Percentiles rank a stretch among this genome's conserved stretches.
These are phyloP conservation scores for Sporothrix protearum DNA, from an alignment of 2,329 filamentous ascomycete species.

Conservation along the genomic window DNA sequence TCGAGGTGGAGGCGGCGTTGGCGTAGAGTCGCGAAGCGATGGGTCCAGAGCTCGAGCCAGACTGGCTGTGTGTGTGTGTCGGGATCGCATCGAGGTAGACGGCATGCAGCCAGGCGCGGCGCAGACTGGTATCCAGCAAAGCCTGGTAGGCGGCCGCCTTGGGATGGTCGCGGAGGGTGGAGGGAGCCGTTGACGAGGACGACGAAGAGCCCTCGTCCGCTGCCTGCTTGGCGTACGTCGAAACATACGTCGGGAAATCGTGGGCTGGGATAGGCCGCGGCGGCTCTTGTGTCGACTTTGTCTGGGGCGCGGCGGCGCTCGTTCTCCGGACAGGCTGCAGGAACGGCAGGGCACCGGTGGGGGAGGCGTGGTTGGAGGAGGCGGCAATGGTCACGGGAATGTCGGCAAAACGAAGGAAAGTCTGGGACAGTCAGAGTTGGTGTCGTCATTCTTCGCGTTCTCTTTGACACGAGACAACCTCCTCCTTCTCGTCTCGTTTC, in stretches of 20 bases:
- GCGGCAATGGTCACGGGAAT: slow-evolving; percentile 64
- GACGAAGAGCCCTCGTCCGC: slow-evolving; percentile 5
- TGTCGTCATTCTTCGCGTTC: neutral
- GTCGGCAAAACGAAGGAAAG: slow-evolving; percentile 74
- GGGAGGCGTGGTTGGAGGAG: slow-evolving; percentile 91
- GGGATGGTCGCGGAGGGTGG: slow-evolving; percentile 30
- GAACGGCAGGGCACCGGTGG: slow-evolving; percentile 83
- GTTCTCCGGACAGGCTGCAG: slow-evolving; percentile 55
- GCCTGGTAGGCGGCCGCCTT: slow-evolving; percentile 73
- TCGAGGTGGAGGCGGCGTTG: slow-evolving; percentile 55
- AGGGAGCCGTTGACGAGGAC: neutral
- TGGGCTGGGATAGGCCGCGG: slow-evolving; percentile 30
- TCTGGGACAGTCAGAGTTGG: slow-evolving; percentile 47
- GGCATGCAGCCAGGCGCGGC: slow-evolving; percentile 82
- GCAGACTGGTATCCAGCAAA: slow-evolving; percentile 71
- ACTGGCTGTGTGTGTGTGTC: neutral
- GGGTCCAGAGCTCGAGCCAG: slow-evolving; percentile 50
- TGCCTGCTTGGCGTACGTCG: slow-evolving; percentile 27
- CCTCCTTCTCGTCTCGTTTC: neutral
- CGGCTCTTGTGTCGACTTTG: slow-evolving; percentile 26
- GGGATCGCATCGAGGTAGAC: slow-evolving; percentile 60
- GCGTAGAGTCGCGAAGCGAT: slow-evolving; percentile 73
- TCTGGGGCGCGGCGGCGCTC: neutral
- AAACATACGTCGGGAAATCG: slow-evolving; percentile 30
- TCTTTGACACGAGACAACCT: no score